These are phyloP conservation scores for Stenogyne calaminthoides DNA, from an alignment of 305 asterid genomes.

Conservation along the genomic window DNA sequence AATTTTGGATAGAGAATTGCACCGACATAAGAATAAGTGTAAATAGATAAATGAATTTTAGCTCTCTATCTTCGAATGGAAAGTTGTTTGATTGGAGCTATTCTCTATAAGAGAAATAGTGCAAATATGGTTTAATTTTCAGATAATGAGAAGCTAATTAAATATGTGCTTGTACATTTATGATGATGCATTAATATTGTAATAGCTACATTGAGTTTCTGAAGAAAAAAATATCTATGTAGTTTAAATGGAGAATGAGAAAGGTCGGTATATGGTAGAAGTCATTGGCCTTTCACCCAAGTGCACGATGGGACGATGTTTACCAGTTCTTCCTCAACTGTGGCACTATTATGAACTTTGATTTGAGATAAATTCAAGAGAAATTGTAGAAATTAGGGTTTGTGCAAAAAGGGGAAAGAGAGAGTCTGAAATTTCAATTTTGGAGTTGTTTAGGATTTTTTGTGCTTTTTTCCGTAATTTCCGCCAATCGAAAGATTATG, in stretches of 20 bases:
- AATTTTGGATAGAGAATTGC: background rate
- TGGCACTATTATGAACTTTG: constrained; percentile 50
- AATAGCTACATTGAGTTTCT: too few relatives aligned
- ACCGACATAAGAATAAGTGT: background rate
- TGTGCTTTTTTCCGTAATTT: too few relatives aligned
- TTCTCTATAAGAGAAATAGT: too few relatives aligned
- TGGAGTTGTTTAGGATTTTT: too few relatives aligned
- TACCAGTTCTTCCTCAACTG: constrained; percentile 58
- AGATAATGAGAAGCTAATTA: background rate
- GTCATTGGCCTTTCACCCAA: constrained; percentile 57
- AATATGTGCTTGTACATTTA: background rate
- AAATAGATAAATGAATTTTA: background rate
- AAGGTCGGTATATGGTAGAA: constrained; percentile 48
- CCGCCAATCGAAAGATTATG: too few relatives aligned
- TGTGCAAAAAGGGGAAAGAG: too few relatives aligned
- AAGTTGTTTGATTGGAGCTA: background rate
- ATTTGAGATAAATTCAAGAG: too few relatives aligned
- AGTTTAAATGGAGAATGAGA: constrained; percentile 35
- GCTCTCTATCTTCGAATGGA: background rate
- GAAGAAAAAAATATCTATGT: background rate
- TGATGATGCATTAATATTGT: too few relatives aligned
- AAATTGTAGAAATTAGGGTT: too few relatives aligned
- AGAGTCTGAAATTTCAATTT: too few relatives aligned
- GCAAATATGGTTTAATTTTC: too few relatives aligned
- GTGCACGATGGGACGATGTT: constrained; percentile 48